These are phyloP conservation scores for Ceratocystis papillata DNA, from an alignment of 2,329 filamentous ascomycete genomes.

Conservation along the genomic window DNA sequence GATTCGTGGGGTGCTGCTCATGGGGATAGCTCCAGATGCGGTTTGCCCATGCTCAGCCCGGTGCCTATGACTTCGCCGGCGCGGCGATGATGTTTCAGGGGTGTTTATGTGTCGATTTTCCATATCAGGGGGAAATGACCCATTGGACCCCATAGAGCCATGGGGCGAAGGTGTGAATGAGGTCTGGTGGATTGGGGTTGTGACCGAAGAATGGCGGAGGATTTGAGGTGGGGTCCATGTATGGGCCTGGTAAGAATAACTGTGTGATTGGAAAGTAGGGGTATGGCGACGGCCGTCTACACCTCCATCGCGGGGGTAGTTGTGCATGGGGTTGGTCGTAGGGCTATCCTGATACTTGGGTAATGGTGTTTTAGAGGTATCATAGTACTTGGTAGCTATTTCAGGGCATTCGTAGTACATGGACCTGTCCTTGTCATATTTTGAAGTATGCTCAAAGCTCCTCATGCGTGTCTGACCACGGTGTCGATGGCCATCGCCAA, in stretches of 20 bases:
- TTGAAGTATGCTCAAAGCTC: conserved; percentile 14
- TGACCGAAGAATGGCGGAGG: conserved; percentile 17
- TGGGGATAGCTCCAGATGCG: not conserved
- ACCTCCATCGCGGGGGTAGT: conserved; percentile 4
- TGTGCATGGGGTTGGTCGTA: conserved; percentile 8
- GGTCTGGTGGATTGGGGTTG: conserved; percentile 10
- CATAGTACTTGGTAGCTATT: not conserved
- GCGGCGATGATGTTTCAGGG: conserved; percentile 14
- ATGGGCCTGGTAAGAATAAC: not conserved
- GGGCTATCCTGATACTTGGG: not conserved
- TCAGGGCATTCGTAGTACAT: not conserved
- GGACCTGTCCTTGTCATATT: not conserved
- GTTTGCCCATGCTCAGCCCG: conserved; percentile 13
- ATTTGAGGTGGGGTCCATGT: conserved; percentile 16
- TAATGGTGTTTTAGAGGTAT: not conserved
- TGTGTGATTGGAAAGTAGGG: conserved; percentile 8
- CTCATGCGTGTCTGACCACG: conserved; percentile 16
- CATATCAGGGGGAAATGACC: conserved; percentile 11
- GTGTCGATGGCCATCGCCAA: not conserved
- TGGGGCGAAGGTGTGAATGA: conserved; percentile 19
- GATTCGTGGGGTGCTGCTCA: conserved; percentile 15
- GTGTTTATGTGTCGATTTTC: conserved; percentile 10
- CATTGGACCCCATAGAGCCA: conserved; percentile 8
- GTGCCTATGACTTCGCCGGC: conserved; percentile 3
- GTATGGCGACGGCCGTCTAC: conserved; percentile 1